These are phyloP conservation scores for Apiotrichum sp. DNA, from an alignment of 1,284 basidiomycete species.

Conservation along the genomic window DNA sequence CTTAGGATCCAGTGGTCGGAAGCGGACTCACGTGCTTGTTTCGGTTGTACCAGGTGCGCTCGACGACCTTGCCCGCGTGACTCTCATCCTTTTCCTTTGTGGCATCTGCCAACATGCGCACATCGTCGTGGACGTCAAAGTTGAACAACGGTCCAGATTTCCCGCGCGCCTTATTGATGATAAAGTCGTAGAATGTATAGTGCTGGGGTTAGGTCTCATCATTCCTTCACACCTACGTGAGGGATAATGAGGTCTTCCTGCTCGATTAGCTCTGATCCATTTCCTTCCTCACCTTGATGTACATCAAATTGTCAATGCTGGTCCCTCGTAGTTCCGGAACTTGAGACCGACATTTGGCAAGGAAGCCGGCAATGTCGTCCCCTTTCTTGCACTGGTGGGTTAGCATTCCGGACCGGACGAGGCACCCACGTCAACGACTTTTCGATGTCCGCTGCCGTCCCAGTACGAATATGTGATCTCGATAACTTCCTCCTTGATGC, in stretches of 20 bases:
- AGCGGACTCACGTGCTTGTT: constrained; percentile 61
- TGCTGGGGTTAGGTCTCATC: constrained; percentile 55
- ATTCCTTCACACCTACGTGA: constrained; percentile 55
- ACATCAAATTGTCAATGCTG: constrained; percentile 95
- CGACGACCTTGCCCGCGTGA: constrained; percentile 97
- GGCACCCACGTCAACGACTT: constrained; percentile 71
- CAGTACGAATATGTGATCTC: constrained; percentile 79
- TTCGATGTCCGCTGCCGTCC: constrained; percentile 96
- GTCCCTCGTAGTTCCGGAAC: constrained; percentile 85
- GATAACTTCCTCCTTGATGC: constrained; percentile 37
- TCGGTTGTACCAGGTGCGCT: constrained; percentile 89
- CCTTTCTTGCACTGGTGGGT: constrained; percentile 84
- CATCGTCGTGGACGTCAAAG: constrained; percentile 98
- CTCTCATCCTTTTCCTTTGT: constrained; percentile 97
- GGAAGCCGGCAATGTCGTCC: constrained; percentile 80
- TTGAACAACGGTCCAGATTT: constrained; percentile 98
- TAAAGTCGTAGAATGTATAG: constrained; percentile 97
- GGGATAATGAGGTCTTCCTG: constrained; percentile 94
- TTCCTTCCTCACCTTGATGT: constrained; percentile 69
- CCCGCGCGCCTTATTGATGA: constrained; percentile 94
- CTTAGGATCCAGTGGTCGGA: neutral
- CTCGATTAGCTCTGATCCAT: neutral
- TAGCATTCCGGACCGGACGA: neutral
- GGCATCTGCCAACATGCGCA: constrained; percentile 89
- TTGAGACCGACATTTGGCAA: constrained; percentile 88